Percentiles rank a stretch among this genome's conserved stretches.
Conservation (phyloP, 305 asterid genomes). For the Solanum hybrid region DNA sequence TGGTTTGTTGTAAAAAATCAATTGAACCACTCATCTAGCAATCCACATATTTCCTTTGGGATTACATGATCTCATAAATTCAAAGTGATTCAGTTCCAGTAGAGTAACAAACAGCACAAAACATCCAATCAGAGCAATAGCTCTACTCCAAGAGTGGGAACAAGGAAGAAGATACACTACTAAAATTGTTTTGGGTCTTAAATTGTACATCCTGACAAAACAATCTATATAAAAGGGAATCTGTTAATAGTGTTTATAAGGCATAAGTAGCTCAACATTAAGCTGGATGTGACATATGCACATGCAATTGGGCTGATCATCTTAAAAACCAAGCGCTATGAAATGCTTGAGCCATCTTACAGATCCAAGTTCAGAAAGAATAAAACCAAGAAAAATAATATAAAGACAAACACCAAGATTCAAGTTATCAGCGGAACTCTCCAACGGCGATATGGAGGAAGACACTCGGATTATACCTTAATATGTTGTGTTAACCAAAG, state of each 20-base stretch:
- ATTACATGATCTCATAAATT: neutral
- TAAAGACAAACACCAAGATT: neutral
- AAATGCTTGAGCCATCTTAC: neutral
- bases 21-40: neutral
- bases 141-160: neutral
- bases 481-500: slow-evolving; percentile 83
- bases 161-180: neutral
- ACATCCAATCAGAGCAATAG: neutral
- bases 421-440: neutral
- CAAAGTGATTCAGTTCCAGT: neutral
- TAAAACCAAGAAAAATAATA: neutral
- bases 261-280: neutral
- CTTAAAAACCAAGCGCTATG: neutral
- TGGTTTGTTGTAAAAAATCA: neutral
- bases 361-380: neutral
- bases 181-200: neutral
- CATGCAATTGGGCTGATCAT: neutral
- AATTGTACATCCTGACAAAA: neutral
- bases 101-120: neutral
- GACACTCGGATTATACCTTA: slow-evolving; percentile 40
- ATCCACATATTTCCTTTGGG: neutral
- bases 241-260: neutral
- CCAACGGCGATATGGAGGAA: neutral
- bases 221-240: neutral
- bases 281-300: neutral